A percentile compares a stretch with the other conserved stretches of the same genome.
These are phyloP conservation scores for Wallacemonas sp. DNA, from an alignment of 208 protist species.

Conservation along the genomic window DNA sequence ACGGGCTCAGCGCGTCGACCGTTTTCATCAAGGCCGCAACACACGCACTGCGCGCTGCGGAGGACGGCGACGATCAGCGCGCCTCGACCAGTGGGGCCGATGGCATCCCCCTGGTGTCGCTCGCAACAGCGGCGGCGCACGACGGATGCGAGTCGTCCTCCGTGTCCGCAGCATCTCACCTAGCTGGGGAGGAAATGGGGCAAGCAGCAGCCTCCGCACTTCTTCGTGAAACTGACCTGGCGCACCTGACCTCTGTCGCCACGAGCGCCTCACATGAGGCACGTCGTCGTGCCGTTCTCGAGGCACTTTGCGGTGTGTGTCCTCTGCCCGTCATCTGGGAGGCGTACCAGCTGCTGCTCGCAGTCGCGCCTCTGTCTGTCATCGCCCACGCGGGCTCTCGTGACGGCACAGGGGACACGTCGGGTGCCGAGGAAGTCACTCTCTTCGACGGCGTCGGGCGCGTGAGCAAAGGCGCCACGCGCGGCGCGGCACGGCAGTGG, in stretches of 20 bases:
- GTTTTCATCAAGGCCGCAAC: too few relatives aligned
- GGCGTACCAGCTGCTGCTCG: neutral
- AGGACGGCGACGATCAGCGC: too few relatives aligned
- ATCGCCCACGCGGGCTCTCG: neutral
- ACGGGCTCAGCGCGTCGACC: too few relatives aligned
- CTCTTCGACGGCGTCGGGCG: too few relatives aligned
- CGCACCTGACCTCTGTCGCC: neutral
- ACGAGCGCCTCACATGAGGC: neutral
- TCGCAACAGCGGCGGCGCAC: too few relatives aligned
- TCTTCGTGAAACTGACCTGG: neutral
- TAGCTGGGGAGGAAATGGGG: constrained; percentile 14
- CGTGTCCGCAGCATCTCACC: neutral
- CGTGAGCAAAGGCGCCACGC: too few relatives aligned
- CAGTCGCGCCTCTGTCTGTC: neutral
- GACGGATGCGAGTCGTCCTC: too few relatives aligned
- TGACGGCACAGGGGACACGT: neutral
- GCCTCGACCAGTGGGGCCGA: too few relatives aligned
- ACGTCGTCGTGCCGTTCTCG: neutral
- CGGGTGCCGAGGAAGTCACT: too few relatives aligned
- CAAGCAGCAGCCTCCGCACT: constrained; percentile 2
- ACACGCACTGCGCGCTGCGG: too few relatives aligned
- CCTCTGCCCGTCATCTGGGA: neutral
- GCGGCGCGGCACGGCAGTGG: too few relatives aligned
- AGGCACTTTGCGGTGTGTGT: neutral
- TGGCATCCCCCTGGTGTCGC: too few relatives aligned